Percentiles rank a stretch among this genome's conserved stretches.
Evolutionary conservation across 352 stramenopile genomes (phyloP).

Genomic region (Phytophthora sp.): DNA sequence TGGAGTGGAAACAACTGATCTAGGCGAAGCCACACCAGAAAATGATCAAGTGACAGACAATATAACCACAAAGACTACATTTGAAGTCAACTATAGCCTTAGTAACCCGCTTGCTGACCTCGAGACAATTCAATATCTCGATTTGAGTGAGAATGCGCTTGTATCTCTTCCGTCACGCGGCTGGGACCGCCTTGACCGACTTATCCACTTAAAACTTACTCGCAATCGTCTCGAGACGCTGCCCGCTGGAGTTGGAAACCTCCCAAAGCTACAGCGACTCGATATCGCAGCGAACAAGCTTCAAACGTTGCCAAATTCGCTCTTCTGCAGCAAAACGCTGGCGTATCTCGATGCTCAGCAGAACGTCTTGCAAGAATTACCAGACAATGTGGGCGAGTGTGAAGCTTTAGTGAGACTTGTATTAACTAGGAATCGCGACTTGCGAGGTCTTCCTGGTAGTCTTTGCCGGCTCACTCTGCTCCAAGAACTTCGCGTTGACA

Average conservation of each 20-base stretch:
- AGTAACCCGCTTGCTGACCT: conserved; percentile 40
- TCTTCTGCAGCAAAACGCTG: conserved; percentile 34
- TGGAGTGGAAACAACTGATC: conserved; percentile 7
- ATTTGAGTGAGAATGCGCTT: conserved; percentile 57
- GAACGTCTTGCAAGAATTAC: conserved; percentile 45
- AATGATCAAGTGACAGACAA: conserved; percentile 9
- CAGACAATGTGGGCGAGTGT: conserved; percentile 39
- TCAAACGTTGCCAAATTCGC: conserved; percentile 21
- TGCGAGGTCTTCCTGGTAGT: conserved; percentile 35
- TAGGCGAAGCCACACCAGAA: conserved; percentile 15
- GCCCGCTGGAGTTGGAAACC: conserved; percentile 27
- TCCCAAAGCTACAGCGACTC: conserved; percentile 42
- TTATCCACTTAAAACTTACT: conserved; percentile 53
- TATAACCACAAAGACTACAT: neutral
- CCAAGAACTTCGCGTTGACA: conserved; percentile 52
- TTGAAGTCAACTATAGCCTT: neutral
- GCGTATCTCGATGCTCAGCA: conserved; percentile 38
- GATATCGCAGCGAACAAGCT: conserved; percentile 59
- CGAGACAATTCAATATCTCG: conserved; percentile 40
- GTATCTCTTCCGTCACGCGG: conserved; percentile 29
- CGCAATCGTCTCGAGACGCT: conserved; percentile 51
- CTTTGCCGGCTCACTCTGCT: conserved; percentile 37
- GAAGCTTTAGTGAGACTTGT: conserved; percentile 38
- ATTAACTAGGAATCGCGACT: conserved; percentile 43
- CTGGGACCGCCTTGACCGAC: conserved; percentile 33